Conservation (phyloP, 1,284 basidiomycete genomes). For the Apiotrichum porosum region DNA sequence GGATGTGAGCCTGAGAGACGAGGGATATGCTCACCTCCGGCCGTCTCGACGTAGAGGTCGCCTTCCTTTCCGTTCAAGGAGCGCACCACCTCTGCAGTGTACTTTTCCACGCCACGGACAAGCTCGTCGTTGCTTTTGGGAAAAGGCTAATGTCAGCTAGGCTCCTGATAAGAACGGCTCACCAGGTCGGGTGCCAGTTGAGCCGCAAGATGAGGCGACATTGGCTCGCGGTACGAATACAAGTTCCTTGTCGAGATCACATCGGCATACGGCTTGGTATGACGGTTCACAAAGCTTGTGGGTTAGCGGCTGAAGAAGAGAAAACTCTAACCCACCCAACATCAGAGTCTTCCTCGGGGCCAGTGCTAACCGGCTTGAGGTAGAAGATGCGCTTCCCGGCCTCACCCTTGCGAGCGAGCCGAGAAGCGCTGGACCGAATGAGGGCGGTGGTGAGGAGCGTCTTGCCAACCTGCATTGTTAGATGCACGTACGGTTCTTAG, state of each 20-base stretch:
- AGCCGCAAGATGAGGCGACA: slow-evolving; percentile 88
- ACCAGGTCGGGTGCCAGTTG: slow-evolving; percentile 55
- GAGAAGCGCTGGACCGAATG: slow-evolving; percentile 62
- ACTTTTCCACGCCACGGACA: slow-evolving; percentile 60
- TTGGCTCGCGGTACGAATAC: slow-evolving; percentile 79
- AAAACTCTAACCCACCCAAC: slow-evolving; percentile 57
- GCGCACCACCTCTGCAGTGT: slow-evolving; percentile 57
- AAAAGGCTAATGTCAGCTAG: slow-evolving; percentile 29
- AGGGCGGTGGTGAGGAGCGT: slow-evolving; percentile 81
- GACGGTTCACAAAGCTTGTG: slow-evolving; percentile 64
- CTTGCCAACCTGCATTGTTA: slow-evolving; percentile 65
- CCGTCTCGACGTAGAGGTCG: slow-evolving; percentile 86
- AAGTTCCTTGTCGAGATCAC: slow-evolving; percentile 66
- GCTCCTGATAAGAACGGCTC: slow-evolving; percentile 14
- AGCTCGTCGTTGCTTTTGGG: slow-evolving; percentile 59
- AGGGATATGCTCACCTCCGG: slow-evolving; percentile 66
- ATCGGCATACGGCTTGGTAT: slow-evolving; percentile 51
- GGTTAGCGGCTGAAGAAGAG: slow-evolving; percentile 1
- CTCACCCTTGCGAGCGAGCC: slow-evolving; percentile 34
- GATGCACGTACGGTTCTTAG: slow-evolving; percentile 9
- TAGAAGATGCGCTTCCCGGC: slow-evolving; percentile 60
- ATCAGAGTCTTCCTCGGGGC: slow-evolving; percentile 71
- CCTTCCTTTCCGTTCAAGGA: slow-evolving; percentile 35
- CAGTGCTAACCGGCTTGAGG: slow-evolving; percentile 87
- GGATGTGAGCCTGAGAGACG: neutral